Evolutionary conservation across 352 stramenopile genomes (phyloP).

Genomic region (Thalassiosira hispida): DNA sequence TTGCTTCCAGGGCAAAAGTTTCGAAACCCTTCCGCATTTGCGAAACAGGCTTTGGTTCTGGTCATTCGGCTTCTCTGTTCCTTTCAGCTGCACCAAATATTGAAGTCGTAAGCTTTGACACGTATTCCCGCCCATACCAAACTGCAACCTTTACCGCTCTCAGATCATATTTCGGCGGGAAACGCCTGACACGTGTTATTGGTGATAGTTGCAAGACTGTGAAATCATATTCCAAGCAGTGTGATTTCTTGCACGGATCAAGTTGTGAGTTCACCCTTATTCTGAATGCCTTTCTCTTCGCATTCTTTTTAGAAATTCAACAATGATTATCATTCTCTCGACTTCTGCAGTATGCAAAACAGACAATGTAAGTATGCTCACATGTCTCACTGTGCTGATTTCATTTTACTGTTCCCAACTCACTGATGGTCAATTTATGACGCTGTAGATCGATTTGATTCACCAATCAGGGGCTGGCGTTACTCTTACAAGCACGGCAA

Average conservation of each 20-base stretch:
- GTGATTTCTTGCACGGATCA: conserved; percentile 70
- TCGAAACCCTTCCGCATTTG: conserved; percentile 43
- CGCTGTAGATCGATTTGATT: conserved; percentile 69
- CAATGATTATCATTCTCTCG: background rate
- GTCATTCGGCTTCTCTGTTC: conserved; percentile 62
- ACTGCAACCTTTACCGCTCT: conserved; percentile 34
- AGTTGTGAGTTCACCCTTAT: conserved; percentile 22
- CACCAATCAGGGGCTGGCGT: conserved; percentile 42
- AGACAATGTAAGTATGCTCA: conserved; percentile 34
- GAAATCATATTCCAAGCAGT: conserved; percentile 40
- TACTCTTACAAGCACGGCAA: conserved; percentile 64
- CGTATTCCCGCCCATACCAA: conserved; percentile 67
- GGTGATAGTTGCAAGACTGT: conserved; percentile 65
- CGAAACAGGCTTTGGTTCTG: conserved; percentile 68
- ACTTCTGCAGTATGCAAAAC: conserved; percentile 3
- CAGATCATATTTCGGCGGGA: conserved; percentile 29
- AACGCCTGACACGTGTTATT: conserved; percentile 33
- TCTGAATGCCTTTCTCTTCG: conserved; percentile 1
- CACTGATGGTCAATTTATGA: conserved; percentile 39
- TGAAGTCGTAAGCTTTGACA: conserved; percentile 61
- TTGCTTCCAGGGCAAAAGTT: conserved; percentile 11
- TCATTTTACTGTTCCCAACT: too few relatives aligned
- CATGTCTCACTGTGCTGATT: background rate
- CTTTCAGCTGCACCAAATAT: conserved; percentile 31
- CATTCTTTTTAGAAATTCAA: conserved; percentile 8